phyloP scores from a whole-genome alignment of 2,329 filamentous ascomycete genomes.

The Tolypocladium sp. region DNA sequence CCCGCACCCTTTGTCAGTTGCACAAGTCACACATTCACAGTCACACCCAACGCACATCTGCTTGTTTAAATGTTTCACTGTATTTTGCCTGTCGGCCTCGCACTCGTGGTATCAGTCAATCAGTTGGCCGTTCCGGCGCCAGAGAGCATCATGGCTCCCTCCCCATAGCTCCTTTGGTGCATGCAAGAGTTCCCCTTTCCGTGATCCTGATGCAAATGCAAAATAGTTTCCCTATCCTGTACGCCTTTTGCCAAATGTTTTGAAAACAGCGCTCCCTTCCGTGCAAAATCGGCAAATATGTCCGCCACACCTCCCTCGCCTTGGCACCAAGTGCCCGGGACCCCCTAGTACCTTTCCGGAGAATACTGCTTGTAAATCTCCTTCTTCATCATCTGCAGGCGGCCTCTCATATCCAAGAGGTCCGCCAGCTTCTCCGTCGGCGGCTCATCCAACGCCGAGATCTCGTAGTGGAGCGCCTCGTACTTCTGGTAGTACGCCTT shows the following conservation, averaged over 20 bases:
- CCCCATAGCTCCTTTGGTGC: constrained; percentile 3
- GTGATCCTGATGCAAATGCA: constrained; percentile 7
- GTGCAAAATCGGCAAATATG: neutral
- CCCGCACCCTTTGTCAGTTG: neutral
- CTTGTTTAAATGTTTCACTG: neutral
- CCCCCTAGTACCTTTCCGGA: constrained; percentile 14
- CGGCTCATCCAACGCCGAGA: constrained; percentile 40
- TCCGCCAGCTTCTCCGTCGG: constrained; percentile 39
- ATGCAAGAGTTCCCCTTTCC: constrained; percentile 8
- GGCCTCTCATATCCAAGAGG: constrained; percentile 44
- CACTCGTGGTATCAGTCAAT: constrained; percentile 9
- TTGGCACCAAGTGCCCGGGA: neutral
- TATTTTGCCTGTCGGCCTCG: neutral
- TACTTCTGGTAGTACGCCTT: constrained; percentile 49
- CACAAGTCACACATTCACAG: neutral
- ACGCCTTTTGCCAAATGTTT: constrained; percentile 2
- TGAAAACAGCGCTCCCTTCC: constrained; percentile 3
- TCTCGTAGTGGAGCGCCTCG: constrained; percentile 45
- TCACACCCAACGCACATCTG: neutral
- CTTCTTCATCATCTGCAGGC: constrained; percentile 47
- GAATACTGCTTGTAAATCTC: constrained; percentile 44
- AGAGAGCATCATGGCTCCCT: constrained; percentile 3
- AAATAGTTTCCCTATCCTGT: neutral
- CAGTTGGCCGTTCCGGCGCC: constrained; percentile 4
- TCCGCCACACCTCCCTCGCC: constrained; percentile 4